These are phyloP conservation scores for Sporothrix dimorphospora DNA, from an alignment of 2,329 filamentous ascomycete genomes.

Conservation along the genomic window DNA sequence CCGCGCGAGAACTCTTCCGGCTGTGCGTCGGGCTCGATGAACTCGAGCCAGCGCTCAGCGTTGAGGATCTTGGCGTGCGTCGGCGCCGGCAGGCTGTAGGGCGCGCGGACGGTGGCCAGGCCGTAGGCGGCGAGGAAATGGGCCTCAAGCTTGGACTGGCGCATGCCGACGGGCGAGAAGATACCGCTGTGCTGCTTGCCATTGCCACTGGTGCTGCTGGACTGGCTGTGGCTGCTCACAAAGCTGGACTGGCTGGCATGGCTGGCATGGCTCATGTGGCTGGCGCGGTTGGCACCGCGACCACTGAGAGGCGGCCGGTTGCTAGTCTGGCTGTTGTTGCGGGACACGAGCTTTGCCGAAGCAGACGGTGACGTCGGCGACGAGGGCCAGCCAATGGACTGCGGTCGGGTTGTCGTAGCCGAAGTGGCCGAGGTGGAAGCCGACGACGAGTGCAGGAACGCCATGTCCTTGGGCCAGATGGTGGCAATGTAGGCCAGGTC, in stretches of 20 bases:
- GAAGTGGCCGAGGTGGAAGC: background rate
- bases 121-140: constrained; percentile 60
- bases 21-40: constrained; percentile 48
- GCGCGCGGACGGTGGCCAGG: constrained; percentile 53
- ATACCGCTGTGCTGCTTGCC: constrained; percentile 29
- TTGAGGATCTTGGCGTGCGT: constrained; percentile 57
- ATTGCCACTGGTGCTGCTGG: constrained; percentile 2
- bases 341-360: background rate
- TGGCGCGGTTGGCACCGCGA: constrained; percentile 4
- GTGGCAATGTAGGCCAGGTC: constrained; percentile 63
- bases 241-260: constrained; percentile 11
- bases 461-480: constrained; percentile 53
- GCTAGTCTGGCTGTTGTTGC: constrained; percentile 26
- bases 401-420: background rate
- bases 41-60: constrained; percentile 57
- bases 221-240: constrained; percentile 17
- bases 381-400: constrained; percentile 27
- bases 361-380: constrained; percentile 5
- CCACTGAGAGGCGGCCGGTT: background rate
- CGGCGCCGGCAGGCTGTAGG: constrained; percentile 55
- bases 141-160: constrained; percentile 40
- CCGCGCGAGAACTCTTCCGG: constrained; percentile 54
- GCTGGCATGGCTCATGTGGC: constrained; percentile 14
- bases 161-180: constrained; percentile 29
- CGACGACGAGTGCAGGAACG: constrained; percentile 14